Percentiles rank a stretch among this genome's conserved stretches.
These are phyloP conservation scores for Ottelia alismoides DNA, from an alignment of 106 monocot species.

Conservation along the genomic window DNA sequence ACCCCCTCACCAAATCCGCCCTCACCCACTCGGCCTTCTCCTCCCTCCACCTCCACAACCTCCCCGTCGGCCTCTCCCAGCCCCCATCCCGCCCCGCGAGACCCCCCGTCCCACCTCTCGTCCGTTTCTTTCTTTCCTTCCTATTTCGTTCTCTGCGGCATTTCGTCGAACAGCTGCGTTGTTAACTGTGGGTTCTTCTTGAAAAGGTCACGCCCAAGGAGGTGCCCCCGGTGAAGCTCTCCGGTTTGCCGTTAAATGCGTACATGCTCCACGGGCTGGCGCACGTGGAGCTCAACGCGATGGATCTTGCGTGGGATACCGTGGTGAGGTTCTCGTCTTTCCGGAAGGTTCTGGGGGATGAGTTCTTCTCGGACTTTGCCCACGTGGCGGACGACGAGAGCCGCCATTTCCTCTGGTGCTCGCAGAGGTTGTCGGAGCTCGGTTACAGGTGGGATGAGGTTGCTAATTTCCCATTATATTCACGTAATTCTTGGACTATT, in stretches of 20 bases:
- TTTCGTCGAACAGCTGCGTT: constrained; percentile 24
- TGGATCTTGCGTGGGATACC: constrained; percentile 85
- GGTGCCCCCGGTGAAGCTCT: constrained; percentile 46
- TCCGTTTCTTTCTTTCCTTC: constrained; percentile 53
- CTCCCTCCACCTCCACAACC: no score
- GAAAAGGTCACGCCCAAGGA: constrained; percentile 57
- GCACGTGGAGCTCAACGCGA: constrained; percentile 88
- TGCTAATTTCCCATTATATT: no score
- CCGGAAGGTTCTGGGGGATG: constrained; percentile 40
- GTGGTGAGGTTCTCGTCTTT: constrained; percentile 52
- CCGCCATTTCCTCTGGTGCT: constrained; percentile 76
- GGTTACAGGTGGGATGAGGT: constrained; percentile 93
- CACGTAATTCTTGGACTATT: no score
- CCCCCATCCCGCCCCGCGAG: no score
- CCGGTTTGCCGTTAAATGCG: constrained; percentile 62
- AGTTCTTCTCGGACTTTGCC: constrained; percentile 69
- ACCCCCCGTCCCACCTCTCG: constrained; percentile 28
- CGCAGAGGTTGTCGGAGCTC: constrained; percentile 64
- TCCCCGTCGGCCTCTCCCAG: no score
- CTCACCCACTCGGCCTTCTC: no score
- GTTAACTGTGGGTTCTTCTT: no score
- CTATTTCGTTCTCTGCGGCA: constrained; percentile 5
- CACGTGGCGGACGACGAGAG: constrained; percentile 85
- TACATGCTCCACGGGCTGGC: constrained; percentile 84
- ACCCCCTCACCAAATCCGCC: constrained; percentile 40